A percentile compares a stretch with the other conserved stretches of the same genome.
These are phyloP conservation scores for Pseudocercospora fijiensis DNA, from an alignment of 2,329 filamentous ascomycete species.

Conservation along the genomic window DNA sequence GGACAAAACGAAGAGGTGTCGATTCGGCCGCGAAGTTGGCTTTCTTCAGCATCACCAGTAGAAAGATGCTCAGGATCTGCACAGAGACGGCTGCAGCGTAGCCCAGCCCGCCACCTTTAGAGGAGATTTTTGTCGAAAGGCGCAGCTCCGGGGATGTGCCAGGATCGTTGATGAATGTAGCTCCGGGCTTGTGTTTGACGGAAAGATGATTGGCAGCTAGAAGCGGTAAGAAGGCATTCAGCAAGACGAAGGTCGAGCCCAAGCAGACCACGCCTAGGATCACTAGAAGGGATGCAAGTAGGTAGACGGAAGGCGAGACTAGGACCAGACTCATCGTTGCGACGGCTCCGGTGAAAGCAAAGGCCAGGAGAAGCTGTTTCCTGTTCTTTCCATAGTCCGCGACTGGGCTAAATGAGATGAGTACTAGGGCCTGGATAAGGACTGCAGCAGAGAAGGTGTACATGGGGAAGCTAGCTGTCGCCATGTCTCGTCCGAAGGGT, in stretches of 20 bases:
- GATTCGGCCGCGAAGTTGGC: conserved; percentile 67
- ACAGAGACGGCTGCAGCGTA: conserved; percentile 81
- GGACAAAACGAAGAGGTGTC: conserved; percentile 75
- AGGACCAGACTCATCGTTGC: conserved; percentile 80
- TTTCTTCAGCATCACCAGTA: conserved; percentile 60
- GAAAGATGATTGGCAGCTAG: conserved; percentile 77
- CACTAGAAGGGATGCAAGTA: conserved; percentile 75
- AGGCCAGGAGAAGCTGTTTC: conserved; percentile 77
- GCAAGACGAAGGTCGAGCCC: conserved; percentile 89
- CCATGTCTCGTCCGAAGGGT: conserved; percentile 75
- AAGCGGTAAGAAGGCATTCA: conserved; percentile 89
- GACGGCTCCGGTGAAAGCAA: conserved; percentile 74
- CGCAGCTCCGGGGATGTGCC: conserved; percentile 63
- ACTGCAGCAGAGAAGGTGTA: conserved; percentile 92
- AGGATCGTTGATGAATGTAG: conserved; percentile 3
- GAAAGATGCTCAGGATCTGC: conserved; percentile 72
- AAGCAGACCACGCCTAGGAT: conserved; percentile 87
- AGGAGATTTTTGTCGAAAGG: conserved; percentile 81
- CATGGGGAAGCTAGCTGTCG: conserved; percentile 91
- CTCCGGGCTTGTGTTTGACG: conserved; percentile 30
- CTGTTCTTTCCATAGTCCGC: conserved; percentile 88
- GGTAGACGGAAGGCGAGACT: conserved; percentile 69
- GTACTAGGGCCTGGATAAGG: conserved; percentile 77
- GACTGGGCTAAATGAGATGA: conserved; percentile 89
- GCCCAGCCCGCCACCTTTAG: conserved; percentile 84